A percentile compares a stretch with the other conserved stretches of the same genome.
Evolutionary conservation across 495 filamentous ascomycete genomes (phyloP).

Genomic region (Xylaria flabelliformis): DNA sequence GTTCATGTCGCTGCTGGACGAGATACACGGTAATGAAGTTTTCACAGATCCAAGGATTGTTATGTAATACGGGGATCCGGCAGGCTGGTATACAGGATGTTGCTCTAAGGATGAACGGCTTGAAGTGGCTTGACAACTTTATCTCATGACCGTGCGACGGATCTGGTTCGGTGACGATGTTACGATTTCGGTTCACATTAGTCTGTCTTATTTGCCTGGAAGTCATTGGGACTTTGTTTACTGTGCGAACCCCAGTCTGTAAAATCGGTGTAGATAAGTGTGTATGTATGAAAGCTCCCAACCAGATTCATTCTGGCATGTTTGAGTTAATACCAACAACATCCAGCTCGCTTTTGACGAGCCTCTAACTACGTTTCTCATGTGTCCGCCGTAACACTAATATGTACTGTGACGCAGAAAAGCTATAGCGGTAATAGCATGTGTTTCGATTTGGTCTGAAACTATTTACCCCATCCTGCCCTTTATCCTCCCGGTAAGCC

Average conservation of each 20-base stretch:
- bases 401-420: background rate
- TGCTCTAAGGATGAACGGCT: background rate
- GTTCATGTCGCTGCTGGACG: slow-evolving; percentile 46
- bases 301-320: background rate
- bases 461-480: background rate
- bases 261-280: slow-evolving; percentile 14
- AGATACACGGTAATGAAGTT: slow-evolving; percentile 46
- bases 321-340: slow-evolving; percentile 1
- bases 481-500: background rate
- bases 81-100: background rate
- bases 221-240: background rate
- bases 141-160: background rate
- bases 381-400: background rate
- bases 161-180: slow-evolving; percentile 1
- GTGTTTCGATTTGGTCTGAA: background rate
- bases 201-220: background rate
- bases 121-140: background rate
- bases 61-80: background rate
- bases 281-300: background rate
- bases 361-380: background rate
- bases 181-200: background rate
- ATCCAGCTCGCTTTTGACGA: background rate
- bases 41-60: background rate
- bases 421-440: background rate
- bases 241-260: background rate